These are phyloP conservation scores for Pichia inconspicua DNA, from an alignment of 1,139 yeast species.

Conservation along the genomic window DNA sequence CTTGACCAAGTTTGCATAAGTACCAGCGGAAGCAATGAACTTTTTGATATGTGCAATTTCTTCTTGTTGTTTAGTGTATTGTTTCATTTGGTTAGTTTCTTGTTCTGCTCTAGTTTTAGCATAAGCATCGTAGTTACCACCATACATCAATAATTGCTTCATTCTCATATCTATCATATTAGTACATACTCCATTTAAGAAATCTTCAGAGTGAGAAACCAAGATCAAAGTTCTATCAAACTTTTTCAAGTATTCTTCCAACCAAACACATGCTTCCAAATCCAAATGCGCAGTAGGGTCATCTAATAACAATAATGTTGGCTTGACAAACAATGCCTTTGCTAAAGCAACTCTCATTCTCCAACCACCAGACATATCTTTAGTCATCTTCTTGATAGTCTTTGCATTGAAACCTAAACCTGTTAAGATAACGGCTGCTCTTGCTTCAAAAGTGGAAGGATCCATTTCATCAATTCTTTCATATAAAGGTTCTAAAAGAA, in stretches of 20 bases:
- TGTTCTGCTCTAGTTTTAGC: constrained; percentile 87
- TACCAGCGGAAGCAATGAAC: constrained; percentile 99
- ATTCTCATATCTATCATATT: constrained; percentile 97
- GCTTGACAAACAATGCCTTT: constrained; percentile 78
- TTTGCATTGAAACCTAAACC: constrained; percentile 93
- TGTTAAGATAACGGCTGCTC: constrained; percentile 91
- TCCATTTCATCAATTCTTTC: constrained; percentile 96
- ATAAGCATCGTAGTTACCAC: constrained; percentile 98
- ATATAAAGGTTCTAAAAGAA: constrained; percentile 75
- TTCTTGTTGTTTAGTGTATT: constrained; percentile 94
- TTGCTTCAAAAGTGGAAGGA: constrained; percentile 88
- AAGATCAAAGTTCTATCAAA: constrained; percentile 89
- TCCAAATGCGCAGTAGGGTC: constrained; percentile 99
- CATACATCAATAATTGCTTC: constrained; percentile 62
- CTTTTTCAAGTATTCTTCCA: constrained; percentile 93
- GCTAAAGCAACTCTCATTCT: constrained; percentile 88
- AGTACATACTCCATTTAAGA: constrained; percentile 96
- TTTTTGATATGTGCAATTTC: constrained; percentile 97
- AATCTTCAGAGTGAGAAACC: constrained; percentile 98
- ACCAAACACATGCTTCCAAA: constrained; percentile 99
- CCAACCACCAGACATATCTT: constrained; percentile 99
- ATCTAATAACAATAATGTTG: constrained; percentile 78
- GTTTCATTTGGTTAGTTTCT: constrained; percentile 98
- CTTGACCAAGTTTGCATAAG: constrained; percentile 96
- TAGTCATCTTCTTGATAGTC: constrained; percentile 84